Base-by-base conservation (phyloP, 2,329 filamentous ascomycete species). In the Teratosphaeria epicoccoides region DNA sequence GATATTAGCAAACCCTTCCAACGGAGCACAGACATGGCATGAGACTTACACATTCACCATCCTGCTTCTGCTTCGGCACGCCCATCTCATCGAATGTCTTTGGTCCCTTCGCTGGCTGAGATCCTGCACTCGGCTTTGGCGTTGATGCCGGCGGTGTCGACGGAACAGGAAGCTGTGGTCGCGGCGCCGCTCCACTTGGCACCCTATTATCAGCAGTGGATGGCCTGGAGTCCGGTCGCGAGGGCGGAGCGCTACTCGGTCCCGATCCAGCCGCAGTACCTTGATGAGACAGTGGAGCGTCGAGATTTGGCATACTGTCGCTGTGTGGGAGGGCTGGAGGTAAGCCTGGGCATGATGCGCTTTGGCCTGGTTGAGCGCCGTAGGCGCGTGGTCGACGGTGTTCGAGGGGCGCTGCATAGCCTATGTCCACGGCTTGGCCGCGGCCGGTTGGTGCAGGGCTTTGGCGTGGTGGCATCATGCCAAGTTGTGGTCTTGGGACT, bases 31-130 rank as follows among this genome's bases (percentile, higher is more conserved):
- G 9, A 2, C 3, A 20, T 20, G 6, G 44, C 44, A 46, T 10
- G 20, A 7, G 9, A 61, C 58, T 59, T 51, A 96, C 90, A 75
- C 91, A 98, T 71, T 97, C 90, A 59, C 81, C 80, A n/a, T 95
- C 87, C 55, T 84, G 79, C 70, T 93, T 90, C 46, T 78, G 83
- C 62, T 83, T 79, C 6, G 89, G 88, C 61, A 98, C 91, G 37
- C 93, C 93, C 93, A 98, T 98, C 66, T 94, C 90, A 66, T 96
- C 91, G 68, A 98, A 98, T 0, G 93, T 97, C 62, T 93, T 88
- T 1, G 93, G 91, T 10, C 91, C 93, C 65, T 89, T 87, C 47
- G 77, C 78, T 26, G 79, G 74, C 69, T 63, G 59, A 53, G 48
- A 58, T 57, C 52, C 54, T 47, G 17, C 28, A 24, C 54, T 25